These are phyloP conservation scores for Lojkania enalia DNA, from an alignment of 2,329 filamentous ascomycete species.

Conservation along the genomic window DNA sequence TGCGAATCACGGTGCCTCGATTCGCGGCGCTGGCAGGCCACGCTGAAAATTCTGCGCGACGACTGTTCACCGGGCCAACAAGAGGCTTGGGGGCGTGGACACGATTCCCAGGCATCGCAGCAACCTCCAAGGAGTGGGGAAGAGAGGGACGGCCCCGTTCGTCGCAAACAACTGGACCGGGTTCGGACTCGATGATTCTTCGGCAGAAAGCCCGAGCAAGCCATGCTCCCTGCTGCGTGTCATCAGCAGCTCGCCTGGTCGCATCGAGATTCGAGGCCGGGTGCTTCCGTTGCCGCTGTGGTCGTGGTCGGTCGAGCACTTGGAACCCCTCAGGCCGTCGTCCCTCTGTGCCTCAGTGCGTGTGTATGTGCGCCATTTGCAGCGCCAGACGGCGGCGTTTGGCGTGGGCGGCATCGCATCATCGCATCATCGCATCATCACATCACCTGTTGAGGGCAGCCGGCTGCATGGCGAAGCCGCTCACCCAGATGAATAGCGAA, in stretches of 20 bases:
- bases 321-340: no score
- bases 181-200: slow-evolving; percentile 1
- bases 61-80: background rate
- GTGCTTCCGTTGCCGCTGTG: background rate
- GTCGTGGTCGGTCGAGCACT: no score
- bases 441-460: no score
- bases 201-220: slow-evolving; percentile 3
- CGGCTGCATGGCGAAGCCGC: slow-evolving; percentile 13
- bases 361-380: slow-evolving; percentile 18
- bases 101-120: no score
- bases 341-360: background rate
- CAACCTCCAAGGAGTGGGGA: no score
- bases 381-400: slow-evolving; percentile 14
- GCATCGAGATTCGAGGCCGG: background rate
- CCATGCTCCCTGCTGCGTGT: slow-evolving; percentile 19
- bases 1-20: slow-evolving; percentile 9
- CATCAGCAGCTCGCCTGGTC: slow-evolving; percentile 14
- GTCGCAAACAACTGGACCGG: background rate
- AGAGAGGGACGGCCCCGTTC: no score
- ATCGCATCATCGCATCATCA: no score
- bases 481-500: slow-evolving; percentile 20
- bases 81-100: background rate
- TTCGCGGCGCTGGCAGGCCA: slow-evolving; percentile 4
- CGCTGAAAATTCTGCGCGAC: slow-evolving; percentile 2
- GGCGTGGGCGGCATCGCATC: slow-evolving; percentile 1